Evolutionary conservation across 371 early-diverging fungal species (phyloP), one percentile per base, ranked within the genome.

Genomic region (Rhizopus delemar): DNA sequence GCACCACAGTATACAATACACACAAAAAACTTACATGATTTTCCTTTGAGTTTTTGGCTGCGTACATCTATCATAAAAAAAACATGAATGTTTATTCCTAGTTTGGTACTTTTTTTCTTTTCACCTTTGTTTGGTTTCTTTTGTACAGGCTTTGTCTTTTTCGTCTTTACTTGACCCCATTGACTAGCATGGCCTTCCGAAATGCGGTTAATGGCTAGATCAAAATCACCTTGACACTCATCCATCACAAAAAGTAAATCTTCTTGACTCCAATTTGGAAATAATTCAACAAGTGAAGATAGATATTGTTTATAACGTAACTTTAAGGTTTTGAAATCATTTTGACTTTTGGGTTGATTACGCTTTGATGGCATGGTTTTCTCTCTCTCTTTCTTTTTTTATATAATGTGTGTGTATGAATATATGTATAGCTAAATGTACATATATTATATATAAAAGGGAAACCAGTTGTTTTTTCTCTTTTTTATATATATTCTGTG

Each of bases 231-330:
- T 57, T 68, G 59, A 53, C 63, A 62, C 49, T 68, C 68, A 38
- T 68, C 63, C 63, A 68, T 63, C 5, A 60, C 63, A 59, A 63
- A 68, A n/a, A 63, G 41, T 32, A 68, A 50, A 59, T 68, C 68
- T 35, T 68, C 63, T 38, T 56, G 63, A 16, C 63, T 68, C 59
- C 60, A 68, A 7, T 56, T 58, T 3, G 68, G 68, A 59, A 68
- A 68, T 15, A 68, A 41, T 45, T 68, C 68, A 35, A 46, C 46
- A 53, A 68, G 52, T 11, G 62, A 41, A 49, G 59, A 52, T 34
- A 68, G 31, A 22, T 59, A 16, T 36, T 46, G 31, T 53, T 46
- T 56, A 52, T 56, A 68, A 16, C 48, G 51, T 8, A 45, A 13
- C 49, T 59, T 50, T 5, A 68, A 54, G 34, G 59, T 29, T 38